Percentiles rank a stretch among this genome's conserved stretches.
phyloP scores from a whole-genome alignment of 2,329 filamentous ascomycete species.

The Phyllosticta citriasiana region DNA sequence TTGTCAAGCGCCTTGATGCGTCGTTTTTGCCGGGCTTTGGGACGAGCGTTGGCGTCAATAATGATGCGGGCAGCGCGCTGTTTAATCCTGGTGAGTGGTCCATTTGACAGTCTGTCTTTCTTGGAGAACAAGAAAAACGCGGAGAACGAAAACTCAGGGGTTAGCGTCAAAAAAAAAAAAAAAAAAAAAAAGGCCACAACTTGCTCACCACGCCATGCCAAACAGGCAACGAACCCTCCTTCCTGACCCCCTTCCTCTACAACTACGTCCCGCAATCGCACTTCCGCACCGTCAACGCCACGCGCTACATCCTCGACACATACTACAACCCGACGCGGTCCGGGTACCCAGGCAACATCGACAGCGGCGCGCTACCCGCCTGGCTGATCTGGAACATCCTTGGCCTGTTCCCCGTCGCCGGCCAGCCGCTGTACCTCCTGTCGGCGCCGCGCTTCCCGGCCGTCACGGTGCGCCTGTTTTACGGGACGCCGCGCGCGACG shows the following conservation, averaged over 20 bases:
- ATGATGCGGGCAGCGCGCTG: slow-evolving; percentile 14
- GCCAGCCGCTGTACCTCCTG: slow-evolving; percentile 38
- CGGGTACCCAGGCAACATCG: slow-evolving; percentile 38
- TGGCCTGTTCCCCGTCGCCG: slow-evolving; percentile 39
- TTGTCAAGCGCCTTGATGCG: slow-evolving; percentile 33
- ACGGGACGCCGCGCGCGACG: slow-evolving; percentile 10
- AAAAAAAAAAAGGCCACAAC: not conserved
- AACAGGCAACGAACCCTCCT: slow-evolving; percentile 29
- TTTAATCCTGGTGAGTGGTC: slow-evolving; percentile 13
- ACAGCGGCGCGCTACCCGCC: slow-evolving; percentile 39
- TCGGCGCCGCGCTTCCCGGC: slow-evolving; percentile 37
- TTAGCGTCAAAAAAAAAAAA: not conserved
- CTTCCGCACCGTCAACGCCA: slow-evolving; percentile 18
- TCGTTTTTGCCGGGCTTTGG: slow-evolving; percentile 29
- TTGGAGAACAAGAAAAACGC: too few relatives aligned
- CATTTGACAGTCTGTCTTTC: too few relatives aligned
- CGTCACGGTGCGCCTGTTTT: slow-evolving; percentile 15
- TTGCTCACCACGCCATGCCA: not conserved
- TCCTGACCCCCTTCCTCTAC: slow-evolving; percentile 31
- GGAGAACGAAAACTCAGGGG: too few relatives aligned
- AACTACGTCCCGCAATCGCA: slow-evolving; percentile 26
- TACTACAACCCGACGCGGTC: slow-evolving; percentile 31
- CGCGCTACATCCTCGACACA: slow-evolving; percentile 24
- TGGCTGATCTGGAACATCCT: slow-evolving; percentile 44
- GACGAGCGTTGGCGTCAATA: slow-evolving; percentile 25